phyloP scores from a whole-genome alignment of 2,329 filamentous ascomycete species.

The Calonectria naviculata region DNA sequence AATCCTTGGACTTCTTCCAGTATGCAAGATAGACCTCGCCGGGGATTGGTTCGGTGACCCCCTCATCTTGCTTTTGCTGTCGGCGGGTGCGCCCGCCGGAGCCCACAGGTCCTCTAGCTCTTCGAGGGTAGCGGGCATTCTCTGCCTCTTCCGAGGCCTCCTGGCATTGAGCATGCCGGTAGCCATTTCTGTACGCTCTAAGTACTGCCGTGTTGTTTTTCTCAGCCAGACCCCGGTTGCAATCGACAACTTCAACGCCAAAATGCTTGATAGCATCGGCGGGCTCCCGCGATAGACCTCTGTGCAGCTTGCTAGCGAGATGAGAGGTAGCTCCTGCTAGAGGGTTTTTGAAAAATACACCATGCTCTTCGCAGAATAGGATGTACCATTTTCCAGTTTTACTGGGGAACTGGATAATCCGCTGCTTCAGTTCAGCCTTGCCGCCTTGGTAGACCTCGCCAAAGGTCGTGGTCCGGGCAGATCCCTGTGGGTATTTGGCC shows the following conservation, averaged over 20 bases:
- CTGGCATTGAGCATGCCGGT: neutral
- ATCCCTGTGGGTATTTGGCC: neutral
- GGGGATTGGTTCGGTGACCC: neutral
- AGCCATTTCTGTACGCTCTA: neutral
- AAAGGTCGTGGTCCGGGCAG: neutral
- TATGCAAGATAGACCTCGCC: constrained; percentile 11
- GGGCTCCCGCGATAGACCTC: neutral
- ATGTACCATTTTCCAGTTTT: neutral
- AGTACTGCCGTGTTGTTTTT: neutral
- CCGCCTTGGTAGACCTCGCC: neutral
- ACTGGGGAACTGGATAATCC: neutral
- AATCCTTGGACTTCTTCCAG: constrained; percentile 4
- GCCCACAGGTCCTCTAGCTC: neutral
- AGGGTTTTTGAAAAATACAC: neutral
- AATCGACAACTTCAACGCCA: neutral
- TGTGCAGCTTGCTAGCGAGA: neutral
- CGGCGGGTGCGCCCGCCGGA: neutral
- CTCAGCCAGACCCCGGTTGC: neutral
- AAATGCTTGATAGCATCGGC: neutral
- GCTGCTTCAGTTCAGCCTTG: neutral
- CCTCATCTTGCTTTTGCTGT: neutral
- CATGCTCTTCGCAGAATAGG: neutral
- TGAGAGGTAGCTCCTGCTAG: neutral
- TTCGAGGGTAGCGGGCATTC: neutral
- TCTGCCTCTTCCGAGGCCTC: neutral